Conservation (phyloP, 1,284 basidiomycete genomes). For the Cutaneotrichosporon dermatis region DNA sequence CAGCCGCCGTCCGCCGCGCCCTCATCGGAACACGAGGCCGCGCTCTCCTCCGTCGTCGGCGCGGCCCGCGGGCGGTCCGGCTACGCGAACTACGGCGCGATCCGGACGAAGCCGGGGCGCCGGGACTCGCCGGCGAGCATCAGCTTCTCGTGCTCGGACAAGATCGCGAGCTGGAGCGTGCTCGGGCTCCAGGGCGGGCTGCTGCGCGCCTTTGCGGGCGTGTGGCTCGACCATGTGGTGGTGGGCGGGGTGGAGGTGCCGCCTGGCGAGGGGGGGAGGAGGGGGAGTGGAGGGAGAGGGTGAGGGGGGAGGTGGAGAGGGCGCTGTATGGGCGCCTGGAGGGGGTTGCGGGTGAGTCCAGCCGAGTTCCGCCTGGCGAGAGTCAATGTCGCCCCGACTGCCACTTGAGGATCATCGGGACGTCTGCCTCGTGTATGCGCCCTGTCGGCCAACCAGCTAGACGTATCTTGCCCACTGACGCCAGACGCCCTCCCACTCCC, state of each 20-base stretch:
- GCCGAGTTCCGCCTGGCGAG: no score
- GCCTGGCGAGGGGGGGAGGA: constrained; percentile 28
- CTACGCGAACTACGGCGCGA: constrained; percentile 65
- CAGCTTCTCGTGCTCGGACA: constrained; percentile 87
- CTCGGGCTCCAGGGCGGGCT: constrained; percentile 81
- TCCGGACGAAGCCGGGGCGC: constrained; percentile 83
- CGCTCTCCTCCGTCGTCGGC: background rate
- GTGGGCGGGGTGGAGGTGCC: constrained; percentile 61
- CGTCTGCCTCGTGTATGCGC: no score
- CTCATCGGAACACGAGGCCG: background rate
- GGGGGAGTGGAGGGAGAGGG: constrained; percentile 57
- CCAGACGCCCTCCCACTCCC: constrained; percentile 7
- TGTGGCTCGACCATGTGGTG: constrained; percentile 63
- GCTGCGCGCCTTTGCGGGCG: constrained; percentile 52
- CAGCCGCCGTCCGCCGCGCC: constrained; percentile 58
- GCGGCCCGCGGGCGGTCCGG: constrained; percentile 71
- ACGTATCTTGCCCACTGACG: no score
- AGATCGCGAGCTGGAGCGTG: constrained; percentile 75
- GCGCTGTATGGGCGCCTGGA: constrained; percentile 48
- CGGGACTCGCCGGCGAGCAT: constrained; percentile 73
- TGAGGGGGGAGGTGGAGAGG: constrained; percentile 57
- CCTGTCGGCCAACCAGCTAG: no score
- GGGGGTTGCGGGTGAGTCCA: constrained; percentile 17
- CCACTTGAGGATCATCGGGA: no score
- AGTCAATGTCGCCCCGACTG: no score